Percentiles rank a stretch among this genome's conserved stretches.
Conservation (phyloP, 495 filamentous ascomycete genomes). For the Penicillium egyptiacum region DNA sequence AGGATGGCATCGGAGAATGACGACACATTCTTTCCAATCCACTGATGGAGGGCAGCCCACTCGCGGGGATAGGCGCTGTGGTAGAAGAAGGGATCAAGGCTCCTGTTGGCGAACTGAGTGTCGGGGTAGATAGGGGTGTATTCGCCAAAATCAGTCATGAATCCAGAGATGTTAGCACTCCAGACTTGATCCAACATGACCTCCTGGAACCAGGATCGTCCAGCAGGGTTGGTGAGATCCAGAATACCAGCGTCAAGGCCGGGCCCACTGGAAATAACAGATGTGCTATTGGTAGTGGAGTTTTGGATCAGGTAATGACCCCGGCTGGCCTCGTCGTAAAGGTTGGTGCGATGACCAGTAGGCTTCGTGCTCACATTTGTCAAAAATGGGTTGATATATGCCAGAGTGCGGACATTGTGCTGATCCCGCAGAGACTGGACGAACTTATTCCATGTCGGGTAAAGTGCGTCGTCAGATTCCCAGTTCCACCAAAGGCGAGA, state of each 20-base stretch:
- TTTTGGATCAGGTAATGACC: slow-evolving; percentile 27
- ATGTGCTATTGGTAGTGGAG: slow-evolving; percentile 23
- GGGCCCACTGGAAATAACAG: slow-evolving; percentile 27
- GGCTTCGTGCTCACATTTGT: slow-evolving; percentile 30
- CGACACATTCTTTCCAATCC: slow-evolving; percentile 19
- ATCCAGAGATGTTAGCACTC: slow-evolving; percentile 28
- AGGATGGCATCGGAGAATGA: slow-evolving; percentile 23
- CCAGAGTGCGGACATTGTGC: slow-evolving; percentile 28
- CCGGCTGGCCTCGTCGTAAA: slow-evolving; percentile 23
- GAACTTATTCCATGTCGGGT: slow-evolving; percentile 29
- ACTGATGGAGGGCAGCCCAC: slow-evolving; percentile 28
- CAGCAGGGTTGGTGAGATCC: slow-evolving; percentile 25
- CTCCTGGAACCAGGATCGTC: slow-evolving; percentile 24
- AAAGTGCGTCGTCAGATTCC: slow-evolving; percentile 26
- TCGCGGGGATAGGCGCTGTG: slow-evolving; percentile 28
- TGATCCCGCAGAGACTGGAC: slow-evolving; percentile 26
- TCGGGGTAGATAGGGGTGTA: slow-evolving; percentile 24
- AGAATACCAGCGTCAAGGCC: slow-evolving; percentile 28
- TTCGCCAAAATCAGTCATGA: slow-evolving; percentile 31
- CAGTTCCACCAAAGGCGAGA: slow-evolving; percentile 38
- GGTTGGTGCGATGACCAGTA: slow-evolving; percentile 21
- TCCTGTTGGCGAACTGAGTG: slow-evolving; percentile 26
- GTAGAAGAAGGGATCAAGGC: slow-evolving; percentile 22
- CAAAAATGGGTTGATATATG: slow-evolving; percentile 32
- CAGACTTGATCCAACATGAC: slow-evolving; percentile 25